These are phyloP conservation scores for Coemansia sp. DNA, from an alignment of 192 early-diverging fungal genomes.

Conservation along the genomic window DNA sequence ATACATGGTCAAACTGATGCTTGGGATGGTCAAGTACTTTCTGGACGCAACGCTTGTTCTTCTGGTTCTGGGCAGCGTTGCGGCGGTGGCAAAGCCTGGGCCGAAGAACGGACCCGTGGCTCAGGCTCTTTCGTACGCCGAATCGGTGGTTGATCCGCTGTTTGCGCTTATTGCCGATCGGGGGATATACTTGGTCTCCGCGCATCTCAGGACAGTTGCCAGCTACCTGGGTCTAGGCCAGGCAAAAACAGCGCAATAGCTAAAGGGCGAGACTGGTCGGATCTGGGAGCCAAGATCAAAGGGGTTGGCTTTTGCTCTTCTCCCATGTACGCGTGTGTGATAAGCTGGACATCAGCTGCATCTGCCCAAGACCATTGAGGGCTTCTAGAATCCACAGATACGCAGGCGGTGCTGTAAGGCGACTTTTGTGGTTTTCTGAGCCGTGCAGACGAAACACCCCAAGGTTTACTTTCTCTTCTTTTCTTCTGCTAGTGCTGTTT, in stretches of 20 bases:
- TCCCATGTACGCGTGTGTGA: too few relatives aligned
- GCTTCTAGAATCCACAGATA: too few relatives aligned
- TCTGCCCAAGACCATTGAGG: too few relatives aligned
- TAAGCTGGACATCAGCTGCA: too few relatives aligned
- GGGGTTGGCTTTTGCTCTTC: too few relatives aligned
- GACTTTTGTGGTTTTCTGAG: too few relatives aligned
- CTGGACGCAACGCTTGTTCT: slow-evolving; percentile 32
- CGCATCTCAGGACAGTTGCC: slow-evolving; percentile 20
- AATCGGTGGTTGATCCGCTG: slow-evolving; percentile 37
- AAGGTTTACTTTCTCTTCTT: too few relatives aligned
- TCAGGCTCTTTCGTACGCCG: slow-evolving; percentile 31
- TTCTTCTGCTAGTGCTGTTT: too few relatives aligned
- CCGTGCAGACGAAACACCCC: too few relatives aligned
- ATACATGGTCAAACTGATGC: slow-evolving; percentile 19
- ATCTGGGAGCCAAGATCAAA: too few relatives aligned
- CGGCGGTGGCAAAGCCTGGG: slow-evolving; percentile 33
- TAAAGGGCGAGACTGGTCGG: neutral
- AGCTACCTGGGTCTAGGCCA: slow-evolving; percentile 29
- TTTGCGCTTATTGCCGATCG: slow-evolving; percentile 35
- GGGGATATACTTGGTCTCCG: slow-evolving; percentile 15
- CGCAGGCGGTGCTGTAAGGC: too few relatives aligned
- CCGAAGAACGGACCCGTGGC: slow-evolving; percentile 27
- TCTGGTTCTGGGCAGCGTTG: slow-evolving; percentile 21
- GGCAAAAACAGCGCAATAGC: neutral
- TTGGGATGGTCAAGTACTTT: slow-evolving; percentile 34